A percentile compares a stretch with the other conserved stretches of the same genome.
These are phyloP conservation scores for Aspergillus quadricinctus DNA, from an alignment of 2,329 filamentous ascomycete species.

Conservation along the genomic window DNA sequence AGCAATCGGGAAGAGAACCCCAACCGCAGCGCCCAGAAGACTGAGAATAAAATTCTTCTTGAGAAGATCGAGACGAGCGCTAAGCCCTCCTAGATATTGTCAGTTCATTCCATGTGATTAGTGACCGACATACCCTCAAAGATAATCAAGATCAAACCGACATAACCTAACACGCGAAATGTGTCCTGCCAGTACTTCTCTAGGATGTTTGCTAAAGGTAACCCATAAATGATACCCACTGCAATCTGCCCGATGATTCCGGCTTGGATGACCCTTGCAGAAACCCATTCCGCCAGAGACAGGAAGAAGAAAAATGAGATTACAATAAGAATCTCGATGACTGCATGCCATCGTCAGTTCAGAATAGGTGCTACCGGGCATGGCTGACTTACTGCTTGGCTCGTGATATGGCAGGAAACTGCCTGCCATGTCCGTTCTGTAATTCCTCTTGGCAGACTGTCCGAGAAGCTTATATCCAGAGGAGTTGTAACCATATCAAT, in stretches of 20 bases:
- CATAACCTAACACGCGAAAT: slow-evolving; percentile 45
- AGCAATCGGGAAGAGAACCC: slow-evolving; percentile 46
- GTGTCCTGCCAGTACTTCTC: slow-evolving; percentile 42
- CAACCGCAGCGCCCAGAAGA: slow-evolving; percentile 40
- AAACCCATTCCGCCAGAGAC: slow-evolving; percentile 40
- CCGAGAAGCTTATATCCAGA: background rate
- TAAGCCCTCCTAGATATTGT: slow-evolving; percentile 38
- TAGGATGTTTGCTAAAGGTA: slow-evolving; percentile 45
- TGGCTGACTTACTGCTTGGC: slow-evolving; percentile 29
- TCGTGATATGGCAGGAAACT: slow-evolving; percentile 40
- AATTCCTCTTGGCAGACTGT: background rate
- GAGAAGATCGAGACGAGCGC: slow-evolving; percentile 44
- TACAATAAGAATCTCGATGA: slow-evolving; percentile 39
- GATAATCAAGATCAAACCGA: slow-evolving; percentile 49
- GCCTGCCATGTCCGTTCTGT: slow-evolving; percentile 6
- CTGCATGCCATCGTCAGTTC: slow-evolving; percentile 19
- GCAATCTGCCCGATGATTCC: slow-evolving; percentile 47
- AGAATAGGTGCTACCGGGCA: background rate
- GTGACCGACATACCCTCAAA: slow-evolving; percentile 36
- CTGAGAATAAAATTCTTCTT: slow-evolving; percentile 44
- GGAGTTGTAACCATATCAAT: background rate
- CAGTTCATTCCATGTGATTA: slow-evolving; percentile 4
- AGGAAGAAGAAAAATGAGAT: slow-evolving; percentile 46
- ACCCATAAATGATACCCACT: slow-evolving; percentile 46
- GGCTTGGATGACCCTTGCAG: slow-evolving; percentile 40